Conservation (phyloP, 164 flowering plant species). For the Kalanchoe fedtschenkoi region DNA sequence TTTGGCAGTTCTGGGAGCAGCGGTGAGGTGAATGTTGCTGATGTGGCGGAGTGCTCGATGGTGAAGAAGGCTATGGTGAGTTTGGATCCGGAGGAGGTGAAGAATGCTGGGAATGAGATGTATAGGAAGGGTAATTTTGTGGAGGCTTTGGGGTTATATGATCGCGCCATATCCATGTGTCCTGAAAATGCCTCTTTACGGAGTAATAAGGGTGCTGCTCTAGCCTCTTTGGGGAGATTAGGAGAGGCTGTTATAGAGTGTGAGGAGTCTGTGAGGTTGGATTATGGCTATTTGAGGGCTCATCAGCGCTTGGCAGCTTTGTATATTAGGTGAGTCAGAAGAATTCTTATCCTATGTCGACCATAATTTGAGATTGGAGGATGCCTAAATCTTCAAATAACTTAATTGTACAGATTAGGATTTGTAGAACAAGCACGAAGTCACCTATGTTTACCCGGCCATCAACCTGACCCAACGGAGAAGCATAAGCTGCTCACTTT, state of each 20-base stretch:
- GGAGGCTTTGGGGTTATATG: constrained; percentile 32
- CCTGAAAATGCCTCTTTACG: constrained; percentile 34
- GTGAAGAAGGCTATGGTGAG: constrained; percentile 1
- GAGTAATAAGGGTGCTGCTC: constrained; percentile 35
- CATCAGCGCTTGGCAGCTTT: constrained; percentile 19
- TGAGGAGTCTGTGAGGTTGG: constrained; percentile 40
- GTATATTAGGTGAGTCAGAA: constrained; percentile 19
- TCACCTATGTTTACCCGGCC: constrained; percentile 43
- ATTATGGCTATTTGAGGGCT: constrained; percentile 30
- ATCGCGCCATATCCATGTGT: constrained; percentile 21
- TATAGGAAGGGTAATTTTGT: constrained; percentile 25
- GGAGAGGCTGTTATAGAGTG: constrained; percentile 36
- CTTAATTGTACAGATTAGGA: constrained; percentile 48
- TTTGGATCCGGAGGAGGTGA: constrained; percentile 32
- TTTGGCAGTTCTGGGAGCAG: not conserved
- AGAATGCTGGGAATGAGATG: constrained; percentile 35
- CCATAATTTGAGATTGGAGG: not conserved
- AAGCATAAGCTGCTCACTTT: constrained; percentile 45
- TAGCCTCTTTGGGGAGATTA: constrained; percentile 31
- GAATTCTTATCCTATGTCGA: constrained; percentile 7
- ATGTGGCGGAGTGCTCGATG: not conserved
- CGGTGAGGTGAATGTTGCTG: not conserved
- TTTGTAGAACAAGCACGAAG: constrained; percentile 54
- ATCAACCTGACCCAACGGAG: constrained; percentile 39
- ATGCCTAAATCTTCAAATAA: not conserved